These are phyloP conservation scores for Myxozyma vanderwaltii DNA, from an alignment of 805 yeast species.

Conservation along the genomic window DNA sequence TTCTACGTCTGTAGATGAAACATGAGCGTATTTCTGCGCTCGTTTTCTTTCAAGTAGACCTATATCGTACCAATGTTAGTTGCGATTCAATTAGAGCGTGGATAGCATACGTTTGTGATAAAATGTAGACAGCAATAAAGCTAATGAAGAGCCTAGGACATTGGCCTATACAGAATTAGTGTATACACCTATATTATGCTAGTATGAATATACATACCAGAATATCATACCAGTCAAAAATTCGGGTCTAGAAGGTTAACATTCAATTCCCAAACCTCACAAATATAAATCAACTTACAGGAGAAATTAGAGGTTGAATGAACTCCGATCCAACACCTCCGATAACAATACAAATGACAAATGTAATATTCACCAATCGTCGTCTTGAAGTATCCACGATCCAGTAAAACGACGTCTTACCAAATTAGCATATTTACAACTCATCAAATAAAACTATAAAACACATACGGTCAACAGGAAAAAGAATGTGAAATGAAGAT, in stretches of 20 bases:
- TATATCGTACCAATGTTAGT: conserved; percentile 3
- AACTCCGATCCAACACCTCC: conserved; percentile 49
- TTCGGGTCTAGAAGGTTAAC: conserved; percentile 35
- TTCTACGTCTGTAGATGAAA: conserved; percentile 8
- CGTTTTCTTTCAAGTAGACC: conserved; percentile 38
- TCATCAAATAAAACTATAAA: not conserved
- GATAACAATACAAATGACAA: conserved; percentile 40
- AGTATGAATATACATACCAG: conserved; percentile 35
- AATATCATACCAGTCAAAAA: conserved; percentile 45
- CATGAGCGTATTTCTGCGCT: conserved; percentile 29
- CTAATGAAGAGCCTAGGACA: conserved; percentile 42
- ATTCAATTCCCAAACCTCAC: not conserved
- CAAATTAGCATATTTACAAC: not conserved
- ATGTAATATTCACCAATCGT: conserved; percentile 43
- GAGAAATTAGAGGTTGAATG: conserved; percentile 40
- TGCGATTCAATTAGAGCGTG: not conserved
- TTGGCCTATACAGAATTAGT: conserved; percentile 36
- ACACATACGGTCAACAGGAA: conserved; percentile 41
- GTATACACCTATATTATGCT: not conserved
- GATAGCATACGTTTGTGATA: conserved; percentile 43
- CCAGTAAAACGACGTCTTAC: conserved; percentile 46
- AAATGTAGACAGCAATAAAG: conserved; percentile 40
- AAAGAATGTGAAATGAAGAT: conserved; percentile 44
- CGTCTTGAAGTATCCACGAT: conserved; percentile 45
- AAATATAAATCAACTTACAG: conserved; percentile 31